A percentile compares a stretch with the other conserved stretches of the same genome.
Conservation (phyloP, 2,329 filamentous ascomycete species). For the Colletotrichum costaricense region DNA sequence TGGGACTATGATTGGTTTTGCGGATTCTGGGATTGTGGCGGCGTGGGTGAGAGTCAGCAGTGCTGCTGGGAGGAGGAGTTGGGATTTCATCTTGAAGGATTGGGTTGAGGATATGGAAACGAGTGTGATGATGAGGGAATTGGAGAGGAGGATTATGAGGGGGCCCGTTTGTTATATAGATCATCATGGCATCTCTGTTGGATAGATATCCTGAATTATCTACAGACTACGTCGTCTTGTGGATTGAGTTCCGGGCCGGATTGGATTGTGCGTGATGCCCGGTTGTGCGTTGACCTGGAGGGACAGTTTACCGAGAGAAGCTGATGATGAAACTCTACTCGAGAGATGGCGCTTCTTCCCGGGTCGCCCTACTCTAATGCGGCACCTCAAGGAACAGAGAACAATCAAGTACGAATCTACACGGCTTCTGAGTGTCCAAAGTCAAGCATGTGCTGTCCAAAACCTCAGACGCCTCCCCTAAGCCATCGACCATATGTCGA, state of each 20-base stretch:
- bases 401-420: not conserved
- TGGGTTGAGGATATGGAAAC: not conserved
- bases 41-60: conserved; percentile 4
- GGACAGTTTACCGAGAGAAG: not conserved
- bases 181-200: not conserved
- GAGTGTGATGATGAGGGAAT: not conserved
- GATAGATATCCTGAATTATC: not conserved
- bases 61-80: conserved; percentile 11
- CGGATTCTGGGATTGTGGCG: not conserved
- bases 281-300: not conserved
- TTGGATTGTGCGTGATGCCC: not conserved
- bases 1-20: not conserved
- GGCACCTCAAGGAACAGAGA: too few species aligned
- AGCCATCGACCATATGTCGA: not conserved
- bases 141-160: not conserved
- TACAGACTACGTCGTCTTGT: not conserved
- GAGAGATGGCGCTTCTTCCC: not conserved
- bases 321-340: not conserved
- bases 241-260: not conserved
- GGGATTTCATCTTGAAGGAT: conserved; percentile 21
- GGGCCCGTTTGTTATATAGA: not conserved
- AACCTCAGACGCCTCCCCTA: not conserved
- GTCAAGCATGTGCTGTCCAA: not conserved
- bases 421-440: not conserved
- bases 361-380: not conserved